Base-by-base conservation (phyloP, 805 yeast genomes). In the Yamadazyma insecticola region DNA sequence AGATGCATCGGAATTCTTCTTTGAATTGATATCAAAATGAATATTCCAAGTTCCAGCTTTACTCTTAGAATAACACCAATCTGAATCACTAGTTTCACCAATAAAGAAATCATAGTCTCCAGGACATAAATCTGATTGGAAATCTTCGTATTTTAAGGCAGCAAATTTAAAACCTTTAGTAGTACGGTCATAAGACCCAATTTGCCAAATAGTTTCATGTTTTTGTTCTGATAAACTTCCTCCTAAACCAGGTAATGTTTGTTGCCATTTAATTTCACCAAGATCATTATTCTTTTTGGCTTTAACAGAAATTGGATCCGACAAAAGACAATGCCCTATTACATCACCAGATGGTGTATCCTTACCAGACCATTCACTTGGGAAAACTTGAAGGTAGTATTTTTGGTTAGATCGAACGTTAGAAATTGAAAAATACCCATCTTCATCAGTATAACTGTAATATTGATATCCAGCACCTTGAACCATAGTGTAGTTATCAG, bases 381-480 rank as follows among this genome's bases (percentile, higher is more conserved):
- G 13, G 23, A 29, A 36, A 4, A 31, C 40, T 21, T 36, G 40
- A 15, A 36, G 26, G 14, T 19, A 32, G 15, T 36, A 36, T 13
- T 33, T 29, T 8, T 29, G 25, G 3, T 36, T 27, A 12, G 32
- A 25, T 24, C 40, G 21, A 9, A 36, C 24, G 17, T 36, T 27
- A 3, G 18, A 13, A 13, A 36, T 32, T 4, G 17, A 25, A 23
- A 36, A 36, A 17, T 36, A 32, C 4, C 40, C 40, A 16, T 36
- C 37, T 12, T 36, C 40, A 26, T 36, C 40, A n/a, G 40, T 36
- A 17, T 36, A 36, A 7, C 34, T 33, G 22, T 28, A 32, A 16
- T 36, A 36, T 27, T 36, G 36, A 25, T 36, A 36, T 5, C 30
- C 28, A 16, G 40, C 23, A n/a, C 40, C 40, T 36, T 36, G 40